Conservation (phyloP, 163 green algal genomes). For the Botryococcus braunii region DNA sequence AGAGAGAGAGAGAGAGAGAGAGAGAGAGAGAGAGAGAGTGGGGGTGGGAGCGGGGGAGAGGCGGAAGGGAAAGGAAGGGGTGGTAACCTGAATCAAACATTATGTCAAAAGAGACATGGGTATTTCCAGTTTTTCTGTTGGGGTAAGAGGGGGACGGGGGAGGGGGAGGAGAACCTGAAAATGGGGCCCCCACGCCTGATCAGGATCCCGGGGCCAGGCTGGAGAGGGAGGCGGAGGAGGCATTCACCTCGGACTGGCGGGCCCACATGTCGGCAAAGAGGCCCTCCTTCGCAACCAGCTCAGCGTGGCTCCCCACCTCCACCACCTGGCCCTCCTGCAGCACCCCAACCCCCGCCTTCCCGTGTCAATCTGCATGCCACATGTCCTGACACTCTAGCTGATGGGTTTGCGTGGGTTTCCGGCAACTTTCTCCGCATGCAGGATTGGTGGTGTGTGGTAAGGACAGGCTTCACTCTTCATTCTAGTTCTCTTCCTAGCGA, state of each 20-base stretch:
- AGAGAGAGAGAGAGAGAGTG: too few relatives aligned
- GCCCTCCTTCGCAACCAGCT: conserved; percentile 54
- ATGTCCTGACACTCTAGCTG: background rate
- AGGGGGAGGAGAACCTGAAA: too few relatives aligned
- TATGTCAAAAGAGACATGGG: too few relatives aligned
- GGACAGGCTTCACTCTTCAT: background rate
- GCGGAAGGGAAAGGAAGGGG: too few relatives aligned
- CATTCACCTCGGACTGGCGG: conserved; percentile 44
- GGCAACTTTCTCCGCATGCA: background rate
- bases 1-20: too few relatives aligned
- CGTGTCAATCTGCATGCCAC: background rate
- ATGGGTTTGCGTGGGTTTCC: background rate
- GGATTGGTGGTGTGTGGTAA: background rate
- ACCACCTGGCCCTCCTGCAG: conserved; percentile 36
- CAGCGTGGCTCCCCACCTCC: conserved; percentile 48
- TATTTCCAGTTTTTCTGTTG: too few relatives aligned
- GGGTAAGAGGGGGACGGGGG: too few relatives aligned
- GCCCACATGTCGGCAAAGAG: conserved; percentile 69
- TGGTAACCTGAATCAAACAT: too few relatives aligned
- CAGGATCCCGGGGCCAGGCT: too few relatives aligned
- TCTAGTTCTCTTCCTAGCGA: too few relatives aligned
- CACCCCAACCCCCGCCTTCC: conserved; percentile 6
- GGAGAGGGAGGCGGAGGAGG: background rate
- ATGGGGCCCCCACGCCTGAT: too few relatives aligned
- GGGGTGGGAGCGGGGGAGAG: too few relatives aligned